Evolutionary conservation across 2,329 filamentous ascomycete species (phyloP), one percentile per base, ranked within the genome.

Genomic region (Nemania sp.): DNA sequence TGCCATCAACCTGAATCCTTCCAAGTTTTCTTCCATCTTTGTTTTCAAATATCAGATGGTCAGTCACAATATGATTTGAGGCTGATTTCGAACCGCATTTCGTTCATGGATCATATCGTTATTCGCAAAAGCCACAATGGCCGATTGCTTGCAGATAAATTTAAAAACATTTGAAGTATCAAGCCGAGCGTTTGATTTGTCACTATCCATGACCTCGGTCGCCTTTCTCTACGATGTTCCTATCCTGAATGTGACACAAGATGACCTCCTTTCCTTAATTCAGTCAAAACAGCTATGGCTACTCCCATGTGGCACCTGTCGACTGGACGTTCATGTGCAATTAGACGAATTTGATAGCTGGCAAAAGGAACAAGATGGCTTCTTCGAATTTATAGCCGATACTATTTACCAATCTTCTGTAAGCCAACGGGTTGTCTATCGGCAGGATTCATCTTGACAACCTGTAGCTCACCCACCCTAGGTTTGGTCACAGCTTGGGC

Each of bases 401-500:
- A 47, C 52, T 3, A 59, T 69, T 28, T 64, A 56, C 41, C 54
- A 60, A 9, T 64, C 58, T 43, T 44, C 61, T 28, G 66, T 69
- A 56, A 56, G 66, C 61, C 14, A 15, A 15, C 9, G n/a, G n/a
- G n/a, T n/a, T 9, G 8, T n/a, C 17, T 11, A 28, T 22, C 1
- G 8, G n/a, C 17, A 40, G 2, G 24, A 5, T 30, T 30, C 22
- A 9, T 9, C 14, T 36, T 42, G 26, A 7, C 8, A 26, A 34
- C n/a, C 12, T 41, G 8, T 48, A 30, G 31, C 62, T 66, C 31
- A 64, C 45, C 22, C 12, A 4, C 20, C 4, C 39, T 17, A 70
- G 68, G 15, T 69, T 9, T 70, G 68, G 68, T 33, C 52, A 5
- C 47, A 54, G 8, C 63, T 70, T 44, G 66, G 66, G 11, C 59